Conservation (phyloP, 805 yeast species). For the Wickerhamomyces canadensis region DNA sequence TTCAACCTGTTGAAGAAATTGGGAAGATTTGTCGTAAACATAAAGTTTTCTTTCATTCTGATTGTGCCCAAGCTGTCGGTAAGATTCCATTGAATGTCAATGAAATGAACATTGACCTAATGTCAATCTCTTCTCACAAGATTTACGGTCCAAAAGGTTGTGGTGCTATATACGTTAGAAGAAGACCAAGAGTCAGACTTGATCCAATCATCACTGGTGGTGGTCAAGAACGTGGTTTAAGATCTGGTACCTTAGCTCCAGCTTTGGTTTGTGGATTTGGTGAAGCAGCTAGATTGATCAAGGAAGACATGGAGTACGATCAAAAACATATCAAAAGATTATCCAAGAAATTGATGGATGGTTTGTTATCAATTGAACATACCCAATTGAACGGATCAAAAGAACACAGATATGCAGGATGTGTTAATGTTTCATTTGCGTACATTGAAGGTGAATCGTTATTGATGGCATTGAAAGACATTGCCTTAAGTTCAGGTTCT, state of each 20-base stretch:
- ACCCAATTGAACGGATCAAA: constrained; percentile 87
- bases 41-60: constrained; percentile 95
- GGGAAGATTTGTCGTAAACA: constrained; percentile 80
- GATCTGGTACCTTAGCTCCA: constrained; percentile 97
- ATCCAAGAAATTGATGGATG: constrained; percentile 66
- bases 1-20: constrained; percentile 93
- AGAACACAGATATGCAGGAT: constrained; percentile 75
- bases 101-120: constrained; percentile 83
- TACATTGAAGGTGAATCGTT: constrained; percentile 97
- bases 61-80: constrained; percentile 96
- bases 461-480: constrained; percentile 95
- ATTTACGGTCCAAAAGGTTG: constrained; percentile 97
- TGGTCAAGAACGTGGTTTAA: constrained; percentile 97
- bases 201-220: constrained; percentile 96
- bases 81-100: constrained; percentile 91
- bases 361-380: constrained; percentile 77
- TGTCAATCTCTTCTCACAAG: constrained; percentile 94
- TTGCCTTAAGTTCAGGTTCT: constrained; percentile 93
- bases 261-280: constrained; percentile 95
- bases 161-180: constrained; percentile 91
- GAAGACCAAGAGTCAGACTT: constrained; percentile 96
- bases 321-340: constrained; percentile 61
- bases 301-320: constrained; percentile 69
- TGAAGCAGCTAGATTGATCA: constrained; percentile 88
- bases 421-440: constrained; percentile 95